Evolutionary conservation across 2,329 filamentous ascomycete species (phyloP), one percentile per base, ranked within the genome.

Genomic region (Metarhizium brunneum): DNA sequence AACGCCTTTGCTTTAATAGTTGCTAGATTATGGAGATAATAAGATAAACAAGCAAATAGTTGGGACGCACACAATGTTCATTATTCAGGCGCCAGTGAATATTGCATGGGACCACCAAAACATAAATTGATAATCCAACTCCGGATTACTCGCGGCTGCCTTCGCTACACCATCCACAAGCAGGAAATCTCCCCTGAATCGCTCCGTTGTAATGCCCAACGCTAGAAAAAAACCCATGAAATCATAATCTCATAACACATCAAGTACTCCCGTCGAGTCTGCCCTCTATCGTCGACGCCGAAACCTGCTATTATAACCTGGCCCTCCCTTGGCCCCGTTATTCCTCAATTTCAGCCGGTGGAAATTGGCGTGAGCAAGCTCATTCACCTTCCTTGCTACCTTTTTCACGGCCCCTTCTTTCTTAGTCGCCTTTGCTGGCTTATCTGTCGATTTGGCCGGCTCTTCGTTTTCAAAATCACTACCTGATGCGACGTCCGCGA

Each of bases 311-410:
- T 78, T 79, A 64, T 76, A 73, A 2, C 75, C 79, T 20, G 80
- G 74, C 4, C 81, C 82, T 2, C 83, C 83, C 67, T 85, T 86
- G n/a, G 80, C 71, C 3, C 83, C 83, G 3, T 75, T 71, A 62
- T 85, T 85, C 62, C 74, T 76, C 64, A 87, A 70, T 73, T 87
- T 87, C 57, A 87, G 67, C 55, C 81, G 72, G 66, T 83, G 83
- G 68, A 86, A 87, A 70, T 87, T 87, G 58, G 82, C 77, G 62
- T 86, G 80, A 14, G 84, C 83, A 61, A 83, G 68, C 59, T 82
- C 82, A 63, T 81, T 84, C 52, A 87, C 81, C 71, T 86, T 87
- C 62, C 77, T 77, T 29, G 71, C 74, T 6, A 73, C 73, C 66
- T 78, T 80, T 65, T 77, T 78, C 48, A 83, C 72, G 40, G 69